Evolutionary conservation across 2,329 filamentous ascomycete genomes (phyloP).

Genomic region (Cercospora sesami): DNA sequence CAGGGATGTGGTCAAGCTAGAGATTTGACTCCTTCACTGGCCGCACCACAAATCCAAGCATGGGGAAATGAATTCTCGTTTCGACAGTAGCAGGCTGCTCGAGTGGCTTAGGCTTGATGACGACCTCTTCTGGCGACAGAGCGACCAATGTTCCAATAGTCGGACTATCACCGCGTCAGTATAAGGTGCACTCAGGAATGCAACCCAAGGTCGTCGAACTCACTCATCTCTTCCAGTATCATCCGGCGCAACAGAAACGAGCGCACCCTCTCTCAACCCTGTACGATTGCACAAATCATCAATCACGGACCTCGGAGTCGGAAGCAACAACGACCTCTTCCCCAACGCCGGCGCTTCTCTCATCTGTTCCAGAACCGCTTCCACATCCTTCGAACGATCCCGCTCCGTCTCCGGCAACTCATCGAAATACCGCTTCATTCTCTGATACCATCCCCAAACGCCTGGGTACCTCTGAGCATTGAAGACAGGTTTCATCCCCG

Average conservation of each 20-base stretch:
- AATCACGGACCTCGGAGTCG: conserved; percentile 34
- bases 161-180: conserved; percentile 31
- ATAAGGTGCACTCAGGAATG: neutral
- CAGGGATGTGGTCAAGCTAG: too few species aligned
- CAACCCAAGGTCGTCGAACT: too few species aligned
- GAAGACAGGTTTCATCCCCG: conserved; percentile 35
- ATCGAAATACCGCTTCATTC: conserved; percentile 38
- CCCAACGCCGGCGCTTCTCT: conserved; percentile 29
- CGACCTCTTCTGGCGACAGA: conserved; percentile 45
- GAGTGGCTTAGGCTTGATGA: conserved; percentile 38
- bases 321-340: conserved; percentile 34
- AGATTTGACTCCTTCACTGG: conserved; percentile 28
- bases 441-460: conserved; percentile 41
- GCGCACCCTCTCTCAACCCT: conserved; percentile 36
- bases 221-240: conserved; percentile 43
- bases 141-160: conserved; percentile 38
- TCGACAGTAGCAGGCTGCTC: conserved; percentile 36
- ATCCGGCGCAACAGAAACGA: conserved; percentile 43
- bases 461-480: conserved; percentile 42
- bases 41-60: conserved; percentile 43
- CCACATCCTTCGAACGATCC: conserved; percentile 24
- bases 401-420: conserved; percentile 35
- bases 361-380: conserved; percentile 33
- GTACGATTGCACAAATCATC: conserved; percentile 34
- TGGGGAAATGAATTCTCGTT: conserved; percentile 44